These are phyloP conservation scores for Termitomyces sp. DNA, from an alignment of 768 basidiomycete genomes.

Conservation along the genomic window DNA sequence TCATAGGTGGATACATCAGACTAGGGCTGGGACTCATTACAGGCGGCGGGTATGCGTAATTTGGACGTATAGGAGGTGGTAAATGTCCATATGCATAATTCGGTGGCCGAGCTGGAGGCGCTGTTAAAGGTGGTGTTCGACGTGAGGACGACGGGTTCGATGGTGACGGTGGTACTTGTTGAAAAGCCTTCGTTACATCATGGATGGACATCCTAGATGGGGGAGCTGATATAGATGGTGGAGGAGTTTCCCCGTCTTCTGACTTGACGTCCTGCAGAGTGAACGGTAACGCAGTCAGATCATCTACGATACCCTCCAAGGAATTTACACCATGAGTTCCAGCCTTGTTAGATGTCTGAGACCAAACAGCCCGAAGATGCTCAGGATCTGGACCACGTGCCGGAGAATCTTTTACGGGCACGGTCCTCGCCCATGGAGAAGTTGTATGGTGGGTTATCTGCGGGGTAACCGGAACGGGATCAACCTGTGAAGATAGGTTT, in stretches of 20 bases:
- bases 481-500: constrained; percentile 2
- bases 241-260: constrained; percentile 79
- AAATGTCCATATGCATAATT: constrained; percentile 36
- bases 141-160: constrained; percentile 37
- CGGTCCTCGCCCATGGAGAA: constrained; percentile 47
- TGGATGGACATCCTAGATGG: constrained; percentile 75
- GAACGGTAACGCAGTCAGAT: constrained; percentile 73
- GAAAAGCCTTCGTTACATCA: constrained; percentile 84
- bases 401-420: constrained; percentile 62
- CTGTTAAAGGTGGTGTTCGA: constrained; percentile 44
- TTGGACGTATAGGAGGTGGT: constrained; percentile 47
- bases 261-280: constrained; percentile 83
- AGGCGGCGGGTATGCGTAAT: constrained; percentile 63
- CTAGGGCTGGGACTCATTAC: constrained; percentile 67
- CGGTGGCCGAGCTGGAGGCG: constrained; percentile 41
- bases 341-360: constrained; percentile 69
- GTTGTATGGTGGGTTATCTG: constrained; percentile 22
- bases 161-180: constrained; percentile 69
- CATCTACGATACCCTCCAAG: constrained; percentile 78
- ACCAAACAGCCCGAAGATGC: constrained; percentile 82
- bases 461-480: neutral
- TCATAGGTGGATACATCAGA: constrained; percentile 59
- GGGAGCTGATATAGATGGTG: constrained; percentile 48
- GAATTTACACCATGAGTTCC: constrained; percentile 69
- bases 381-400: constrained; percentile 74